Conservation (phyloP, 2,329 filamentous ascomycete species). For the Phialemonium atrogriseum region DNA sequence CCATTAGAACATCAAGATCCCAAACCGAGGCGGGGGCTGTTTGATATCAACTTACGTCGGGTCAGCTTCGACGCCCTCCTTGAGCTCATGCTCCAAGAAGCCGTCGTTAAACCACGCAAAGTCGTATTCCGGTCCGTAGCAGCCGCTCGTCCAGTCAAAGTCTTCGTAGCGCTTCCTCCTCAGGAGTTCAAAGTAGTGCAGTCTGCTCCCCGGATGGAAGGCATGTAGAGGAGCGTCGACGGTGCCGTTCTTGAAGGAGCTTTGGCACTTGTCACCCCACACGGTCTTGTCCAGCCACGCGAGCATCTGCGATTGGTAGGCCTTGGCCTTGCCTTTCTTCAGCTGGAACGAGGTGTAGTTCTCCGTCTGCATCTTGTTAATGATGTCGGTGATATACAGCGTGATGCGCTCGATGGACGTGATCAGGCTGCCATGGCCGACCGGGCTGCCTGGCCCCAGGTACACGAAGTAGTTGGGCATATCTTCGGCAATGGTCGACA, state of each 20-base stretch:
- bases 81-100: not conserved
- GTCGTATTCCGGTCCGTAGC: not conserved
- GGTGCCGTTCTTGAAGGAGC: slow-evolving; percentile 4
- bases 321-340: not conserved
- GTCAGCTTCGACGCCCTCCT: not conserved
- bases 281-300: slow-evolving; percentile 2
- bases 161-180: slow-evolving; percentile 1
- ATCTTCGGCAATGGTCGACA: too few relatives aligned
- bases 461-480: too few relatives aligned
- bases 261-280: slow-evolving; percentile 2
- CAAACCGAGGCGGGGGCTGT: not conserved
- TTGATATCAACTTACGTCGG: not conserved
- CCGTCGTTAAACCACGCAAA: slow-evolving; percentile 1
- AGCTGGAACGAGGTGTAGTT: slow-evolving; percentile 1
- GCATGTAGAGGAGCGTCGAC: not conserved
- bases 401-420: slow-evolving; percentile 2
- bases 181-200: slow-evolving; percentile 3
- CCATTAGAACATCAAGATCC: not conserved
- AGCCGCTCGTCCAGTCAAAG: slow-evolving; percentile 3
- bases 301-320: slow-evolving; percentile 1
- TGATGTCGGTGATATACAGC: not conserved
- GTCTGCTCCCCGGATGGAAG: slow-evolving; percentile 1
- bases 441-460: too few relatives aligned
- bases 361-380: slow-evolving; percentile 3
- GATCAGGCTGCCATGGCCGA: too few relatives aligned